Evolutionary conservation across 345 rosid species (phyloP).

Genomic region (Punica granatum): DNA sequence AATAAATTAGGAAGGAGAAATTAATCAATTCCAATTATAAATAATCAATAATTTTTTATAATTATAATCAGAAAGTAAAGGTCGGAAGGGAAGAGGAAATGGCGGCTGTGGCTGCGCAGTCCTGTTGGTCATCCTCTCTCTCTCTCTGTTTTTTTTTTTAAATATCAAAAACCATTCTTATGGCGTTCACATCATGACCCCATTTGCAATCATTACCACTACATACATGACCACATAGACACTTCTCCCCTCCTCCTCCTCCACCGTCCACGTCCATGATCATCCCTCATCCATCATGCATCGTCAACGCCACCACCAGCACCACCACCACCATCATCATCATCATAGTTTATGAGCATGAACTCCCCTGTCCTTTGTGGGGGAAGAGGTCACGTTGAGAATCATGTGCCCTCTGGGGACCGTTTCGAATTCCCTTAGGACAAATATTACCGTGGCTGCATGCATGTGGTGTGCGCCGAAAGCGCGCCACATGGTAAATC

Average conservation of each 20-base stretch:
- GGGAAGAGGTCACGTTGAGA: neutral
- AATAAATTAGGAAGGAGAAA: neutral
- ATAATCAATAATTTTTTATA: slow-evolving; percentile 1
- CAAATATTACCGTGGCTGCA: neutral
- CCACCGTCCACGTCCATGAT: slow-evolving; percentile 8
- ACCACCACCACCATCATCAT: slow-evolving; percentile 2
- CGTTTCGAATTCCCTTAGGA: neutral
- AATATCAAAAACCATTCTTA: neutral
- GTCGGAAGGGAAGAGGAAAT: slow-evolving; percentile 23
- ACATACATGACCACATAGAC: neutral
- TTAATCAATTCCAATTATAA: no score
- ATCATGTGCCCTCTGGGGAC: neutral
- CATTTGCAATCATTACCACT: slow-evolving; percentile 36
- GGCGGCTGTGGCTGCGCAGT: slow-evolving; percentile 77
- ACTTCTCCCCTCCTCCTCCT: neutral
- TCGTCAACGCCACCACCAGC: neutral
- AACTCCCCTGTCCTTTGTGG: neutral
- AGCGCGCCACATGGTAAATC: neutral
- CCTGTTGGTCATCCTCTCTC: slow-evolving; percentile 6
- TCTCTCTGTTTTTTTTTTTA: neutral
- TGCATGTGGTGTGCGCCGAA: neutral
- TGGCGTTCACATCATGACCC: slow-evolving; percentile 29
- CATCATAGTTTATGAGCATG: neutral
- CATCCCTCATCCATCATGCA: no score
- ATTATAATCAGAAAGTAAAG: slow-evolving; percentile 11